These are phyloP conservation scores for Silene noctiflora DNA, from an alignment of 179 eudicot species.

Conservation along the genomic window DNA sequence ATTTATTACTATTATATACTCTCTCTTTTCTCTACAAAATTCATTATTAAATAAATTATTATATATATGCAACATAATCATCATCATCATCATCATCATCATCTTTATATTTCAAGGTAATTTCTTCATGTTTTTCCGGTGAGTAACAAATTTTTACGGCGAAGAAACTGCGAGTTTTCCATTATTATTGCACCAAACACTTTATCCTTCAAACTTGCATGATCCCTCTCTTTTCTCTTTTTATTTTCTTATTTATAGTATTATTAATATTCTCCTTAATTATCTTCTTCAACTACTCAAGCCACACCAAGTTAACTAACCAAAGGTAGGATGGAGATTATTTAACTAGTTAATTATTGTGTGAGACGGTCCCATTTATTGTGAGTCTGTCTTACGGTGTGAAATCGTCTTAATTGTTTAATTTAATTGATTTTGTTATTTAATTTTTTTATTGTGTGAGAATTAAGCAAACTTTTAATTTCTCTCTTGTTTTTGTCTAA, in stretches of 20 bases:
- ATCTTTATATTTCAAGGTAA: slow-evolving; percentile 23
- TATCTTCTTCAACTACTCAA: slow-evolving; percentile 3
- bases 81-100: slow-evolving; percentile 21
- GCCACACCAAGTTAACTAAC: not conserved
- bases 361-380: too few species aligned
- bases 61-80: slow-evolving; percentile 3
- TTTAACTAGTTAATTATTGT: too few species aligned
- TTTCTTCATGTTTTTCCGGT: slow-evolving; percentile 25
- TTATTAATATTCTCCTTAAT: too few species aligned
- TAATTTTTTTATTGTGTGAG: not conserved
- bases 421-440: not conserved
- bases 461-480: not conserved
- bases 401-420: not conserved
- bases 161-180: slow-evolving; percentile 2
- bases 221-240: slow-evolving; percentile 23
- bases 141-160: slow-evolving; percentile 15
- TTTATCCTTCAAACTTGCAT: slow-evolving; percentile 32
- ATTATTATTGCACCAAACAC: slow-evolving; percentile 23
- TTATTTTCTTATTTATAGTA: not conserved
- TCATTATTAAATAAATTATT: not conserved
- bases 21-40: not conserved
- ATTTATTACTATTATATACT: not conserved
- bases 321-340: not conserved
- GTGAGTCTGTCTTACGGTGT: not conserved
- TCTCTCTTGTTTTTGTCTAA: not conserved